phyloP scores from a whole-genome alignment of 768 basidiomycete genomes.

The Sporobolomyces phaffii region DNA sequence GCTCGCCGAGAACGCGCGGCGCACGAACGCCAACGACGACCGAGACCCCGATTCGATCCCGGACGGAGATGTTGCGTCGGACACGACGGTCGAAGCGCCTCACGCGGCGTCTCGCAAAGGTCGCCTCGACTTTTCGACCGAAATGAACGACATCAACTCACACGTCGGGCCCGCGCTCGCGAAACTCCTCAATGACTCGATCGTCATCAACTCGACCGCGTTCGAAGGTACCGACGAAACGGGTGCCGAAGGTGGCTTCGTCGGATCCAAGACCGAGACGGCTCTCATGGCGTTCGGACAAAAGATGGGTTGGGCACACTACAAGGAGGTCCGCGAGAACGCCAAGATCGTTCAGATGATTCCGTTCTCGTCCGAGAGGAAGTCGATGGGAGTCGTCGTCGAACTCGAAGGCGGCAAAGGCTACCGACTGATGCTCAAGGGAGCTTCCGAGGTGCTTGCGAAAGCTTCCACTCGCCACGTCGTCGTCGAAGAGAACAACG shows the following conservation, averaged over 20 bases:
- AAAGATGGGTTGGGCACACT: slow-evolving; percentile 69
- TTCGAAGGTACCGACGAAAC: slow-evolving; percentile 68
- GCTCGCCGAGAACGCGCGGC: slow-evolving; percentile 63
- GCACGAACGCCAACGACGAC: slow-evolving; percentile 65
- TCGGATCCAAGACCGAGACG: slow-evolving; percentile 93
- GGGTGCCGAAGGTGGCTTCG: slow-evolving; percentile 57
- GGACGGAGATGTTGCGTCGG: slow-evolving; percentile 38
- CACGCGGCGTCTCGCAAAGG: slow-evolving; percentile 16
- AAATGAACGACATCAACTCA: slow-evolving; percentile 63
- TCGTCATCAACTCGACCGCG: slow-evolving; percentile 88
- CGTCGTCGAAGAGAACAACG: slow-evolving; percentile 52
- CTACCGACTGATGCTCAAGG: slow-evolving; percentile 77
- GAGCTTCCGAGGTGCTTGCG: slow-evolving; percentile 86
- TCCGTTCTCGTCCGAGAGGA: slow-evolving; percentile 87
- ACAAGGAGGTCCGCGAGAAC: slow-evolving; percentile 60
- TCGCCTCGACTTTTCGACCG: slow-evolving; percentile 72
- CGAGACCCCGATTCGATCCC: slow-evolving; percentile 33
- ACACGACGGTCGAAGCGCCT: slow-evolving; percentile 20
- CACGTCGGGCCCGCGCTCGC: slow-evolving; percentile 59
- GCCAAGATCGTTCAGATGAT: slow-evolving; percentile 72
- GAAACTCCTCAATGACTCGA: slow-evolving; percentile 71
- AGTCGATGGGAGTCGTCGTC: slow-evolving; percentile 89
- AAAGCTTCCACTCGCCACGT: slow-evolving; percentile 70
- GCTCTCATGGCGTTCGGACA: slow-evolving; percentile 80
- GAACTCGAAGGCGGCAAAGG: slow-evolving; percentile 52